Evolutionary conservation across 768 basidiomycete species (phyloP).

Genomic region (Pisolithus orientalis): DNA sequence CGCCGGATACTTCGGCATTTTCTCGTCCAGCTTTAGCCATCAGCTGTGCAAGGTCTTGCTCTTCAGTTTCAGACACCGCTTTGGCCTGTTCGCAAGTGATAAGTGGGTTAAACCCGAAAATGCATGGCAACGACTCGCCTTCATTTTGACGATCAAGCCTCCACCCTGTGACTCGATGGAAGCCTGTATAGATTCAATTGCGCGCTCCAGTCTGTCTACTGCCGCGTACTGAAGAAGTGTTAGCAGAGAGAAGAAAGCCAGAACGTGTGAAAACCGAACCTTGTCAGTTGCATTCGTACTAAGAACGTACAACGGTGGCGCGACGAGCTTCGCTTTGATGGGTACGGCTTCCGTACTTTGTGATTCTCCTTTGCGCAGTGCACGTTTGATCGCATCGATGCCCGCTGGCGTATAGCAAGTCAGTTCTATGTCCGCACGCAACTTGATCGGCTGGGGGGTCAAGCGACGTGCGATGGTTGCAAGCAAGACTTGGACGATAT

Average conservation of each 20-base stretch:
- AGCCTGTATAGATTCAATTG: conserved; percentile 83
- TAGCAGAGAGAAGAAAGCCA: neutral
- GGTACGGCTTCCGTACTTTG: conserved; percentile 87
- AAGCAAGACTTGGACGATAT: conserved; percentile 59
- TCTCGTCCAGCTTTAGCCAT: conserved; percentile 94
- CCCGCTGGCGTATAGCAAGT: conserved; percentile 95
- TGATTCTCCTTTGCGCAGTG: conserved; percentile 82
- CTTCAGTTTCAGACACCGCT: conserved; percentile 95
- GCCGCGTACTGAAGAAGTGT: conserved; percentile 56
- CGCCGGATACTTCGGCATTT: conserved; percentile 94
- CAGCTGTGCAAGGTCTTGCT: conserved; percentile 92
- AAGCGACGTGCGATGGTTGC: conserved; percentile 88
- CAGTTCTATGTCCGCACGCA: conserved; percentile 95
- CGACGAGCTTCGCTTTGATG: conserved; percentile 95
- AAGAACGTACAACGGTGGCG: conserved; percentile 92
- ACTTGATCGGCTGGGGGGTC: conserved; percentile 97
- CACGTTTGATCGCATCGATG: conserved; percentile 94
- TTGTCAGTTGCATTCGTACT: conserved; percentile 97
- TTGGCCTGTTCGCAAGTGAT: conserved; percentile 61
- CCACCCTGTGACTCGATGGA: conserved; percentile 85
- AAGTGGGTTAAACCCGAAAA: neutral
- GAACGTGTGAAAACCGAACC: conserved; percentile 36
- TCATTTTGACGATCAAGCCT: conserved; percentile 91
- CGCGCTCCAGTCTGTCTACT: conserved; percentile 88
- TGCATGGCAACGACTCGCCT: conserved; percentile 39